Evolutionary conservation across 768 basidiomycete species (phyloP), one percentile per base, ranked within the genome.

Genomic region (Russula earlei): DNA sequence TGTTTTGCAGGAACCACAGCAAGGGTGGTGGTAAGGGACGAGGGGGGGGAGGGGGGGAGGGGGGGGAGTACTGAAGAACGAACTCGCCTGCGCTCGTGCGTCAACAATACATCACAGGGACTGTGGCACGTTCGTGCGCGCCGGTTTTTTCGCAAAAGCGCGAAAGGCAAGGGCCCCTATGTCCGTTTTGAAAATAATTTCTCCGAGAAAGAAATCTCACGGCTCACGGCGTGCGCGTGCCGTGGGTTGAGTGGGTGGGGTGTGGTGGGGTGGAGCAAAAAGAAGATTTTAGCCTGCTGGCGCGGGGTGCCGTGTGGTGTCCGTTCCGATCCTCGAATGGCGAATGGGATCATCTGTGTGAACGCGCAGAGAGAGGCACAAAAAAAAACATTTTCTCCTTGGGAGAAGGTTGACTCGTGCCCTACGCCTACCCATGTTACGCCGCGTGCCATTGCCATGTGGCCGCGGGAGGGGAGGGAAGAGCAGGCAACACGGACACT

Each of bases 41-140:
- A n/a, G 20, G 20, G 4, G 17, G 17, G 8, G 17, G 12, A 5
- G 12, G 34, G 14, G 4, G 10, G 11, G 34, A 12, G 1, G n/a
- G n/a, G n/a, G n/a, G n/a, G n/a, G n/a, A n/a, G n/a, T n/a, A n/a
- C n/a, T n/a, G n/a, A n/a, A n/a, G n/a, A n/a, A n/a, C n/a, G n/a
- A n/a, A n/a, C n/a, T 33, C 33, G 7, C 17, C 27, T 46, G 34
- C 24, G 27, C 15, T 49, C 15, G 47, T 49, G 54, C 19, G 19
- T 42, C 47, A 47, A 49, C 34, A 43, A 27, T 51, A 22, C 41
- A 44, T 56, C 43, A 51, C 43, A 56, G 36, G 41, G 20, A 52
- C 52, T 47, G 37, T 31, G 29, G 34, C 19, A 29, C 41, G 4
- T 43, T 52, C n/a, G 33, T 31, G 43, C 33, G 24, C 22, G 51